These are phyloP conservation scores for Boletus semigastroideus DNA, from an alignment of 1,284 basidiomycete species.

Conservation along the genomic window DNA sequence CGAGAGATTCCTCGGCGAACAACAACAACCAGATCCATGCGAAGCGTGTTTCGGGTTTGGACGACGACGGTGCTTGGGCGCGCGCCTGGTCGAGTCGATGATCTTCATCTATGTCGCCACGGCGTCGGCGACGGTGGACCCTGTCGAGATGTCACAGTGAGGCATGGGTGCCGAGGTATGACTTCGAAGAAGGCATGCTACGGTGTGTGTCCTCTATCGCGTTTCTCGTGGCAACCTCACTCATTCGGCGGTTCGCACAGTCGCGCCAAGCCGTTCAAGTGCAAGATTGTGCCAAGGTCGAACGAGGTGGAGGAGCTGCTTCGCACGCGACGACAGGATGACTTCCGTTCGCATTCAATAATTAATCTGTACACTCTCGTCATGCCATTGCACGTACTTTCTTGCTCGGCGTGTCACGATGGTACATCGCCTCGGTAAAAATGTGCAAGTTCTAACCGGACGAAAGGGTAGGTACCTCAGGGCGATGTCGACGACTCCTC, in stretches of 20 bases:
- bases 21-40: constrained; percentile 1
- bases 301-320: not conserved
- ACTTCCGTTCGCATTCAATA: too few relatives aligned
- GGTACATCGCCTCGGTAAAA: too few relatives aligned
- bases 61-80: constrained; percentile 13
- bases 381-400: too few relatives aligned
- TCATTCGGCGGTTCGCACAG: not conserved
- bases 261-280: not conserved
- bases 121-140: constrained; percentile 16
- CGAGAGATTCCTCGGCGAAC: not conserved
- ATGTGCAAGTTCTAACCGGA: too few relatives aligned
- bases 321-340: not conserved
- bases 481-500: too few relatives aligned
- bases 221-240: not conserved
- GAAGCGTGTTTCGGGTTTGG: constrained; percentile 8
- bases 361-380: too few relatives aligned
- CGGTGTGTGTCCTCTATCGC: not conserved
- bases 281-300: not conserved
- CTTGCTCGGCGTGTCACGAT: too few relatives aligned
- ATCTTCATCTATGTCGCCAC: constrained; percentile 19
- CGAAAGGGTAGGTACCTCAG: too few relatives aligned
- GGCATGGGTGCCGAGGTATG: constrained; percentile 7
- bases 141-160: constrained; percentile 9
- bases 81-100: constrained; percentile 6
- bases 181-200: constrained; percentile 2